Conservation (phyloP, 208 protist genomes). For the Leishmania braziliensis region DNA sequence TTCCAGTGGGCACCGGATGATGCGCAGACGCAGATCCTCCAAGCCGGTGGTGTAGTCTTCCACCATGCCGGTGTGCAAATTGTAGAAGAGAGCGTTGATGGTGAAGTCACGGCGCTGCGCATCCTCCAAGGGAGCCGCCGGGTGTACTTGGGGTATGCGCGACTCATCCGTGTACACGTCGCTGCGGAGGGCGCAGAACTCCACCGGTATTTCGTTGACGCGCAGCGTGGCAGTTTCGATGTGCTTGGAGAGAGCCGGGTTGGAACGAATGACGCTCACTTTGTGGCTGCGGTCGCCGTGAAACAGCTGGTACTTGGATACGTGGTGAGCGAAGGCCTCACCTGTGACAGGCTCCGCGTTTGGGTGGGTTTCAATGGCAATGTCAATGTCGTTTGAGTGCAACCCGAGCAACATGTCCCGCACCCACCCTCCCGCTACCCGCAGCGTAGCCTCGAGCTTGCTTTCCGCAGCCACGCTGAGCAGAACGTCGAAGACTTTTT, state of each 20-base stretch:
- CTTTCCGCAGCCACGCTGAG: conserved; percentile 66
- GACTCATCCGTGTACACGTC: conserved; percentile 93
- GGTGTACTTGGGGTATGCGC: conserved; percentile 92
- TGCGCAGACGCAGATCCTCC: conserved; percentile 78
- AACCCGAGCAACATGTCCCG: conserved; percentile 94
- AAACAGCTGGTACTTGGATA: conserved; percentile 76
- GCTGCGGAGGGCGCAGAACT: conserved; percentile 96
- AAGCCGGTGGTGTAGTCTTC: conserved; percentile 96
- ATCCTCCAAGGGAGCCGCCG: conserved; percentile 93
- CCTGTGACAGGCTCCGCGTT: conserved; percentile 55
- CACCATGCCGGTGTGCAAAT: conserved; percentile 94
- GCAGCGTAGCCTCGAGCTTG: conserved; percentile 68
- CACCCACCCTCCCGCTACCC: conserved; percentile 98
- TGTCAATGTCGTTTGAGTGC: conserved; percentile 97
- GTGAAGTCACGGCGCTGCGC: conserved; percentile 97
- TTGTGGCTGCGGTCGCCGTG: conserved; percentile 48
- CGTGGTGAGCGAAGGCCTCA: conserved; percentile 88
- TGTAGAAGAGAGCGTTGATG: conserved; percentile 99
- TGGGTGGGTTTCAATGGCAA: conserved; percentile 92
- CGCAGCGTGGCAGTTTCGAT: conserved; percentile 97
- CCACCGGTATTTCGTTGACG: conserved; percentile 89
- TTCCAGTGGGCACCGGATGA: conserved; percentile 92
- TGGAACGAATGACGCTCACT: conserved; percentile 94
- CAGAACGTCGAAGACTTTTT: conserved; percentile 86
- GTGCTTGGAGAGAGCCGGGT: conserved; percentile 98